Percentiles rank a stretch among this genome's conserved stretches.
phyloP scores from a whole-genome alignment of 2,329 filamentous ascomycete species.

The Amesomyces nigricolor region DNA sequence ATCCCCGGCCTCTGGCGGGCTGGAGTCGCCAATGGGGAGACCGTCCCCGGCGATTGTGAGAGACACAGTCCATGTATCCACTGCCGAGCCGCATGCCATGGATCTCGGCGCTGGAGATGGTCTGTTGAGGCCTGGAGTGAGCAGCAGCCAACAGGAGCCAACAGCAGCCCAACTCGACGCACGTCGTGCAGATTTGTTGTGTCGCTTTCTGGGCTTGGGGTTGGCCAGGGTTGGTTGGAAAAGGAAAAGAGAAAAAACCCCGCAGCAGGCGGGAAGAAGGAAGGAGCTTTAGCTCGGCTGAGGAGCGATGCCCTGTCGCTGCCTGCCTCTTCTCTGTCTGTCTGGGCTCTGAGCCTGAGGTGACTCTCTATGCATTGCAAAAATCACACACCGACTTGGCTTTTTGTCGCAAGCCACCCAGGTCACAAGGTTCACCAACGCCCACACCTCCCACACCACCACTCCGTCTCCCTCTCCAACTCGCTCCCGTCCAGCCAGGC shows the following conservation, averaged over 20 bases:
- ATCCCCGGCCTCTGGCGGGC: no score
- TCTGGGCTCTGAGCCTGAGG: no score
- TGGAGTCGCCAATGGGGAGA: background rate
- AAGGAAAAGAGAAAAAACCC: conserved; percentile 11
- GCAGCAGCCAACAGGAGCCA: no score
- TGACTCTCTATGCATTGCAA: no score
- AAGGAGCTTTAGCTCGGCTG: conserved; percentile 8
- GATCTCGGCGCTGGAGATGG: background rate
- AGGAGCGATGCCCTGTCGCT: background rate
- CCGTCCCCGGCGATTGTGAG: background rate
- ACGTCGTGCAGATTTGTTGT: no score
- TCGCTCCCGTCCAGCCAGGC: background rate
- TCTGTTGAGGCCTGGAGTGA: background rate
- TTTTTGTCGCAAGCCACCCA: background rate
- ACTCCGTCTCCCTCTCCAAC: background rate
- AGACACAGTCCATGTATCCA: background rate
- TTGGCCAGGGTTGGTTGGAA: background rate
- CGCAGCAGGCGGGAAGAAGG: conserved; percentile 15
- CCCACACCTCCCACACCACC: background rate
- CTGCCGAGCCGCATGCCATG: conserved; percentile 7
- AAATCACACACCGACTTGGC: background rate
- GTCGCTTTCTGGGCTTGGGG: background rate
- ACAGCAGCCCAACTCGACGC: no score
- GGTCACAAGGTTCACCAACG: background rate
- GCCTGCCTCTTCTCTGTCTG: background rate